Evolutionary conservation across 345 rosid species (phyloP).

Genomic region (Ceriops tagal): DNA sequence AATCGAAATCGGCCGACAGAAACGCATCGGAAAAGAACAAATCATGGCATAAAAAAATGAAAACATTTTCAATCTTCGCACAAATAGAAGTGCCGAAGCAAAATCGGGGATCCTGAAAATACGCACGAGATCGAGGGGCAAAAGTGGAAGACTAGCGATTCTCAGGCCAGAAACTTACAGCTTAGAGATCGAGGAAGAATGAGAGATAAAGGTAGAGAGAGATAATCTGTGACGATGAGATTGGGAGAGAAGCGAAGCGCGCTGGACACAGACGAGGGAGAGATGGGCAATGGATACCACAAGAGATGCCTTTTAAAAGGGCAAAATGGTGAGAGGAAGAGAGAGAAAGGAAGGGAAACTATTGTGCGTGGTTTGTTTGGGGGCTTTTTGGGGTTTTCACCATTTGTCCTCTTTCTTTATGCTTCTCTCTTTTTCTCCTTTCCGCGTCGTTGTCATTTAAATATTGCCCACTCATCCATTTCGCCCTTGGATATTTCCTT

Average conservation of each 20-base stretch:
- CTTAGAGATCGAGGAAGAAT: conserved; percentile 19
- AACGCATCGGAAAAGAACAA: neutral
- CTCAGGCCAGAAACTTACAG: conserved; percentile 30
- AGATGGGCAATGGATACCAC: conserved; percentile 3
- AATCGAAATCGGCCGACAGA: neutral
- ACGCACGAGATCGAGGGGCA: conserved; percentile 7
- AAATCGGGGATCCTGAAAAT: conserved; percentile 26
- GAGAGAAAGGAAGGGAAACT: too few relatives aligned
- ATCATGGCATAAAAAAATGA: neutral
- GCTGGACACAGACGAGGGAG: neutral
- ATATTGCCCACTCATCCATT: conserved; percentile 9
- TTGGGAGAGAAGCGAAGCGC: conserved; percentile 8
- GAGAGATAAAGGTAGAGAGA: neutral
- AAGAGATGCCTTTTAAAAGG: conserved; percentile 5
- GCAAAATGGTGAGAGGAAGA: neutral
- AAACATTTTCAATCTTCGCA: neutral
- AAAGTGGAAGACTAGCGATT: conserved; percentile 6
- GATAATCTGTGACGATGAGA: conserved; percentile 41
- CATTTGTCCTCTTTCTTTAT: neutral
- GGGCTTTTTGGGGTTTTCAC: conserved; percentile 18
- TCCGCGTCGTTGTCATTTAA: conserved; percentile 18
- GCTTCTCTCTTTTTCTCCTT: too few relatives aligned
- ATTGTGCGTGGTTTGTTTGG: neutral
- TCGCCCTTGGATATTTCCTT: conserved; percentile 19
- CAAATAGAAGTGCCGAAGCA: neutral